Evolutionary conservation across 352 stramenopile genomes (phyloP).

Genomic region (Globisporangium echinulatum): DNA sequence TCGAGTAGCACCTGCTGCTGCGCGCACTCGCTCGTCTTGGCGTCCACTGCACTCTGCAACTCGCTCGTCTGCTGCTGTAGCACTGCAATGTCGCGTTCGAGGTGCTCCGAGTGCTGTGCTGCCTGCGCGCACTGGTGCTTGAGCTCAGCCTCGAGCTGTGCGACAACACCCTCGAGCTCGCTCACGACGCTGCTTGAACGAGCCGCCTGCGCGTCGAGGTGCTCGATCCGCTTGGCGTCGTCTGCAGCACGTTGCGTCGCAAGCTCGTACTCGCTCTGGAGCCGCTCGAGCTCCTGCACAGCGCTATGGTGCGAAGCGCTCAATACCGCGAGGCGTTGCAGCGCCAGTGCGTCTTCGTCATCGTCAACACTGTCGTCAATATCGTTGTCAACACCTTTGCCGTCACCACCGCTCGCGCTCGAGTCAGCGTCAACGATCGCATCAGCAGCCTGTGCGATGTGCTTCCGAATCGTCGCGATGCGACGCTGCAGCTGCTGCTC

Average conservation of each 20-base stretch:
- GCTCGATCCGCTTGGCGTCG: slow-evolving; percentile 24
- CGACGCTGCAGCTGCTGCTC: slow-evolving; percentile 43
- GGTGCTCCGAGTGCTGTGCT: slow-evolving; percentile 28
- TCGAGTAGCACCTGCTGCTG: slow-evolving; percentile 40
- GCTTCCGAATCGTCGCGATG: slow-evolving; percentile 35
- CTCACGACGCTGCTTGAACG: slow-evolving; percentile 34
- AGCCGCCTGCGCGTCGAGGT: slow-evolving; percentile 34
- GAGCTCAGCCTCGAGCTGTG: slow-evolving; percentile 32
- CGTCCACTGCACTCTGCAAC: slow-evolving; percentile 31
- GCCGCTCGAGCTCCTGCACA: slow-evolving; percentile 31
- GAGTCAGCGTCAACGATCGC: slow-evolving; percentile 10
- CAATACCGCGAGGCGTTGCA: slow-evolving; percentile 27
- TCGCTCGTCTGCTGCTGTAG: slow-evolving; percentile 32
- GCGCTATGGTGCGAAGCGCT: slow-evolving; percentile 27
- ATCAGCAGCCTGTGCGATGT: slow-evolving; percentile 30
- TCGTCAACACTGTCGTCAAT: neutral
- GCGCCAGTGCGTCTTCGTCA: slow-evolving; percentile 22
- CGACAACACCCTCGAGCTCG: slow-evolving; percentile 36
- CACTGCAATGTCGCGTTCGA: slow-evolving; percentile 38
- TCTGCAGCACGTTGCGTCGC: slow-evolving; percentile 26
- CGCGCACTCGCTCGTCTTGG: slow-evolving; percentile 28
- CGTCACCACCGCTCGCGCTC: slow-evolving; percentile 5
- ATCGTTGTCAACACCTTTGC: neutral
- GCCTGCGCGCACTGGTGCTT: slow-evolving; percentile 43
- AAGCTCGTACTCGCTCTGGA: slow-evolving; percentile 42